Conservation (phyloP, 1,284 basidiomycete genomes). For the Tilletia walkeri region DNA sequence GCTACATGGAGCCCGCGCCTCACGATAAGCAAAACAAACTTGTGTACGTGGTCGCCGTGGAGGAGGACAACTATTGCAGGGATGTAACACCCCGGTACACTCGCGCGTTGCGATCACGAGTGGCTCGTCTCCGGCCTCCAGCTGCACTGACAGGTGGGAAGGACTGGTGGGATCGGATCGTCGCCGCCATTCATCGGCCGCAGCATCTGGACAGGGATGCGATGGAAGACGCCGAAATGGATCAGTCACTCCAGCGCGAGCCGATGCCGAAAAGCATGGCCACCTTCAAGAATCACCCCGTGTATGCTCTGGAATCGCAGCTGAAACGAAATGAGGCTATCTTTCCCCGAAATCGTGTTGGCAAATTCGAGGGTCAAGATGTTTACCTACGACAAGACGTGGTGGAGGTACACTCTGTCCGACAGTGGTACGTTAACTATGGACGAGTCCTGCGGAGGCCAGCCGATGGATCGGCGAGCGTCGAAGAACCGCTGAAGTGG, state of each 20-base stretch:
- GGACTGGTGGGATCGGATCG: slow-evolving; percentile 72
- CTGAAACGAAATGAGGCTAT: slow-evolving; percentile 85
- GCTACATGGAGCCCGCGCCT: slow-evolving; percentile 72
- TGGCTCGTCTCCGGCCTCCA: slow-evolving; percentile 76
- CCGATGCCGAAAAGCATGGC: slow-evolving; percentile 89
- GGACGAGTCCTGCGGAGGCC: slow-evolving; percentile 68
- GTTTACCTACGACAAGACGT: slow-evolving; percentile 87
- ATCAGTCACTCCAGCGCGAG: slow-evolving; percentile 74
- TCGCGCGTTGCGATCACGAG: slow-evolving; percentile 76
- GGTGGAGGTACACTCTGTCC: slow-evolving; percentile 77
- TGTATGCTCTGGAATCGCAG: slow-evolving; percentile 86
- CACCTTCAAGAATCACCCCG: slow-evolving; percentile 93
- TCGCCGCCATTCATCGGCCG: slow-evolving; percentile 56
- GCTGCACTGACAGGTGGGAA: slow-evolving; percentile 64
- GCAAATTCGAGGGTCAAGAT: slow-evolving; percentile 85
- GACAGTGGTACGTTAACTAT: slow-evolving; percentile 84
- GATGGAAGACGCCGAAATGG: slow-evolving; percentile 87
- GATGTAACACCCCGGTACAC: slow-evolving; percentile 67
- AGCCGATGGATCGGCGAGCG: slow-evolving; percentile 54
- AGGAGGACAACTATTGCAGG: slow-evolving; percentile 69
- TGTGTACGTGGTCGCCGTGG: slow-evolving; percentile 88
- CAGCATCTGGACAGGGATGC: slow-evolving; percentile 72
- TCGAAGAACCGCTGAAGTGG: slow-evolving; percentile 82
- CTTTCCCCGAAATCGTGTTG: slow-evolving; percentile 73
- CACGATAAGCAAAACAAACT: slow-evolving; percentile 73